These are phyloP conservation scores for Candida pini DNA, from an alignment of 805 yeast genomes.

Conservation along the genomic window DNA sequence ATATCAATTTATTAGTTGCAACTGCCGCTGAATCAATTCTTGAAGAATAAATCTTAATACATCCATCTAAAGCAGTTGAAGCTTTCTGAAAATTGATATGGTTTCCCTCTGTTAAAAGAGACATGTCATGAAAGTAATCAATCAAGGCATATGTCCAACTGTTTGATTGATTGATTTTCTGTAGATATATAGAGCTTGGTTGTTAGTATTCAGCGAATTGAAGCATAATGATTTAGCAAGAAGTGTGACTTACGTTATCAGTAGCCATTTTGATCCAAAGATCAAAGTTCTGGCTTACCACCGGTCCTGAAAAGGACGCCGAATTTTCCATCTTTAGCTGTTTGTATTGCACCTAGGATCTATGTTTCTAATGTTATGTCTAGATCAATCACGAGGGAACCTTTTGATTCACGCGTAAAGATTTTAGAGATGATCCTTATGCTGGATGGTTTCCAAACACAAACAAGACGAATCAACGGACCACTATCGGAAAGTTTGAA, in stretches of 20 bases:
- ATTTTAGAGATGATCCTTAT: too few relatives aligned
- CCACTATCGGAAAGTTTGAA: too few relatives aligned
- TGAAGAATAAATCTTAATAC: conserved; percentile 87
- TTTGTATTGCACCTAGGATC: too few relatives aligned
- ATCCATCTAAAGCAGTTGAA: conserved; percentile 87
- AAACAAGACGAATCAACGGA: too few relatives aligned
- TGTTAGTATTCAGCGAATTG: not conserved
- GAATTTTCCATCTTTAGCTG: conserved; percentile 14
- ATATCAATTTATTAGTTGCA: conserved; percentile 74
- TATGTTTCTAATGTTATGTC: too few relatives aligned
- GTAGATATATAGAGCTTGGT: conserved; percentile 2
- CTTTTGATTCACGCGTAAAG: too few relatives aligned
- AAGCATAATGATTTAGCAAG: not conserved
- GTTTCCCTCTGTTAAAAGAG: conserved; percentile 68
- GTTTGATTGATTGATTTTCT: conserved; percentile 73
- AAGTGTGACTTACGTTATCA: conserved; percentile 39
- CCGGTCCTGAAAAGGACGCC: conserved; percentile 12
- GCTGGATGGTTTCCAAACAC: too few relatives aligned
- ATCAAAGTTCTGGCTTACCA: conserved; percentile 50
- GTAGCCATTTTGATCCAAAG: conserved; percentile 81
- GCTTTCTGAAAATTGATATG: conserved; percentile 87
- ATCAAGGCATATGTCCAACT: conserved; percentile 90
- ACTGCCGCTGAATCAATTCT: conserved; percentile 89
- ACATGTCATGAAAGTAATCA: conserved; percentile 84
- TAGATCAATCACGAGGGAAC: too few relatives aligned